phyloP scores from a whole-genome alignment of 2,329 filamentous ascomycete genomes.

The Alternaria incomplexa region DNA sequence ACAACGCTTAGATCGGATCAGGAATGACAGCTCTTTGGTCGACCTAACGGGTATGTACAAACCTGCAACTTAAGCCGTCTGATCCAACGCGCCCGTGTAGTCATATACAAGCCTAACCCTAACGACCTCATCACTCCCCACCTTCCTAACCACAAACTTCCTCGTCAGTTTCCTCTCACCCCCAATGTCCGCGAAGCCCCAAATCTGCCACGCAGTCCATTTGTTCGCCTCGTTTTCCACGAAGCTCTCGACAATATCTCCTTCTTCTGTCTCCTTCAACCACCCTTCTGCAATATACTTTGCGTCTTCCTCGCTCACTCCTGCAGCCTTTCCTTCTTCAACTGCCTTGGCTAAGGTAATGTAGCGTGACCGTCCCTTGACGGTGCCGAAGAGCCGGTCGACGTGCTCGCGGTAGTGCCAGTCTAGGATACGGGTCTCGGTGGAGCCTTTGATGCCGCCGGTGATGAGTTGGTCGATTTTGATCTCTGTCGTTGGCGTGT shows the following conservation, averaged over 20 bases:
- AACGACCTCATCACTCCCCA: slow-evolving; percentile 34
- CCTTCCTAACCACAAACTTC: slow-evolving; percentile 43
- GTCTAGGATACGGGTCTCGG: slow-evolving; percentile 64
- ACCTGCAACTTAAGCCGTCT: background rate
- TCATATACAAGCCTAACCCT: slow-evolving; percentile 45
- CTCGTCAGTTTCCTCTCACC: slow-evolving; percentile 42
- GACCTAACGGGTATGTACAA: background rate
- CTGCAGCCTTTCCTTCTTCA: slow-evolving; percentile 30
- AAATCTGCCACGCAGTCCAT: slow-evolving; percentile 46
- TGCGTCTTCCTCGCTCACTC: slow-evolving; percentile 26
- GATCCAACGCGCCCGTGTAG: slow-evolving; percentile 34
- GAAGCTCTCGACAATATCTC: slow-evolving; percentile 43
- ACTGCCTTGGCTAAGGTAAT: slow-evolving; percentile 37
- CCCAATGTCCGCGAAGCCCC: slow-evolving; percentile 42
- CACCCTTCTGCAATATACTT: slow-evolving; percentile 37
- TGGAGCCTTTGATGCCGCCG: slow-evolving; percentile 72
- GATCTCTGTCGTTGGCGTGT: slow-evolving; percentile 59
- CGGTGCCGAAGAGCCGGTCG: slow-evolving; percentile 80
- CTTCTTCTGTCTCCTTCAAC: slow-evolving; percentile 36
- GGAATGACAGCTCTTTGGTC: background rate
- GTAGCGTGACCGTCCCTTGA: slow-evolving; percentile 67
- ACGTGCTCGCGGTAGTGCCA: slow-evolving; percentile 68
- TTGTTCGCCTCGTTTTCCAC: slow-evolving; percentile 43
- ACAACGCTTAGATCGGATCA: background rate
- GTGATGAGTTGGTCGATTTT: slow-evolving; percentile 75